Percentiles rank a stretch among this genome's conserved stretches.
Conservation (phyloP, 2,329 filamentous ascomycete genomes). For the Trichoderma pleuroti region DNA sequence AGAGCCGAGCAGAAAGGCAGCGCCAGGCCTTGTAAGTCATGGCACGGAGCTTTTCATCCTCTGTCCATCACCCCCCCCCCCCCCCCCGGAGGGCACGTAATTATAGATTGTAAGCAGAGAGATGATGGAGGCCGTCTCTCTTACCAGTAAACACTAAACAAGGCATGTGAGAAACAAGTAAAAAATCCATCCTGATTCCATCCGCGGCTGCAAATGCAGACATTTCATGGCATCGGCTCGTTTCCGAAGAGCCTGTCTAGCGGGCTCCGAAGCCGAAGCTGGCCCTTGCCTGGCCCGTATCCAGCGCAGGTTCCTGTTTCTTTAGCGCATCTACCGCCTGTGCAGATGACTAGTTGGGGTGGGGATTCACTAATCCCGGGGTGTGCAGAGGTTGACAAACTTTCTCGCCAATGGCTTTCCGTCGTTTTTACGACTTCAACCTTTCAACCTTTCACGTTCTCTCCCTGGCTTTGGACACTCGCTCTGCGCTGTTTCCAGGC, state of each 20-base stretch:
- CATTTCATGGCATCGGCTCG: neutral
- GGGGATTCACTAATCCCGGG: neutral
- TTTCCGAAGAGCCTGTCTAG: neutral
- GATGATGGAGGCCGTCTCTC: neutral
- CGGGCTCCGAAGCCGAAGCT: conserved; percentile 14
- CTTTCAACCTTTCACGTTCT: conserved; percentile 3
- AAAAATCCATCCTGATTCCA: too few species aligned
- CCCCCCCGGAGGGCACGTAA: neutral
- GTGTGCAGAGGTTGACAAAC: neutral
- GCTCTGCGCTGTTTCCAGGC: neutral
- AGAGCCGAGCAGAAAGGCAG: neutral
- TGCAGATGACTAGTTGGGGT: conserved; percentile 14
- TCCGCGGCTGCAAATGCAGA: neutral
- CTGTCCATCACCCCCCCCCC: neutral
- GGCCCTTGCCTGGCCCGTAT: neutral
- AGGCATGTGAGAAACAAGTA: neutral
- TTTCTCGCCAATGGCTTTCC: conserved; percentile 5
- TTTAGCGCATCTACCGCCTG: conserved; percentile 9
- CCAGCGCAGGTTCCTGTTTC: neutral
- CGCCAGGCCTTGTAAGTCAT: neutral
- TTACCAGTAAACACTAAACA: neutral
- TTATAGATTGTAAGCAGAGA: neutral
- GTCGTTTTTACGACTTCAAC: neutral
- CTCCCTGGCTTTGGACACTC: neutral
- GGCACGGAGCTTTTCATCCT: neutral